Percentiles rank a stretch among this genome's conserved stretches.
Conservation (phyloP, 2,329 filamentous ascomycete species). For the Lecanosticta acicola region DNA sequence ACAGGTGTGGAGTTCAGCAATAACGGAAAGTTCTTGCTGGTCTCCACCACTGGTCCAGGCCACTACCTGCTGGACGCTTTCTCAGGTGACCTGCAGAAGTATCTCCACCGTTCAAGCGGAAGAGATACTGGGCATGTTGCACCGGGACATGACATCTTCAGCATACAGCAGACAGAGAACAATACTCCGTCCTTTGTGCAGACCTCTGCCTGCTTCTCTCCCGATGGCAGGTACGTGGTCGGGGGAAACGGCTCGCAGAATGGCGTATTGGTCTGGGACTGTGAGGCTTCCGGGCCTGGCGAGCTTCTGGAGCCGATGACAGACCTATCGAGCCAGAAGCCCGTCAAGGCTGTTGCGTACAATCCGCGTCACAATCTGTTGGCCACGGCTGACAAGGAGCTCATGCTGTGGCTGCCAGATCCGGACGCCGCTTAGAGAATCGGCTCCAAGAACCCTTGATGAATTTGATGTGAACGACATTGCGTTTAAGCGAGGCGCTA, state of each 20-base stretch:
- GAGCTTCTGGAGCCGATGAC: constrained; percentile 57
- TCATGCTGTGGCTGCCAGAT: constrained; percentile 39
- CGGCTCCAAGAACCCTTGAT: neutral
- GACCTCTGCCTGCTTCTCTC: constrained; percentile 81
- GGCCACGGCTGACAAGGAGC: constrained; percentile 79
- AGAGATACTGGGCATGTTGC: constrained; percentile 28
- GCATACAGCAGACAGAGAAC: constrained; percentile 42
- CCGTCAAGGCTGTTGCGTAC: constrained; percentile 71
- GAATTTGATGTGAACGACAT: neutral
- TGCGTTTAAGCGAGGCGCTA: constrained; percentile 8
- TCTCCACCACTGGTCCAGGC: constrained; percentile 76
- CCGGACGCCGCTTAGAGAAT: constrained; percentile 3
- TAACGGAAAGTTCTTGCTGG: constrained; percentile 78
- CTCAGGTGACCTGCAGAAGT: constrained; percentile 58
- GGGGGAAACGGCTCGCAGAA: constrained; percentile 62
- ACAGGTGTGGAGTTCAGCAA: constrained; percentile 93
- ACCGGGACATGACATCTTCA: constrained; percentile 33
- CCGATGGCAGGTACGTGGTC: constrained; percentile 82
- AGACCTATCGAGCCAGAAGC: constrained; percentile 58
- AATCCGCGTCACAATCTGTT: constrained; percentile 91
- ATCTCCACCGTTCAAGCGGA: constrained; percentile 29
- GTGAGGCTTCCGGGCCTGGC: constrained; percentile 55
- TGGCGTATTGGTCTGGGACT: constrained; percentile 81
- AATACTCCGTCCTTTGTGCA: constrained; percentile 45
- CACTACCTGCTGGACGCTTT: constrained; percentile 96